Evolutionary conservation across 2,329 filamentous ascomycete genomes (phyloP), one percentile per base, ranked within the genome.

Genomic region (Parafenestella ontariensis): DNA sequence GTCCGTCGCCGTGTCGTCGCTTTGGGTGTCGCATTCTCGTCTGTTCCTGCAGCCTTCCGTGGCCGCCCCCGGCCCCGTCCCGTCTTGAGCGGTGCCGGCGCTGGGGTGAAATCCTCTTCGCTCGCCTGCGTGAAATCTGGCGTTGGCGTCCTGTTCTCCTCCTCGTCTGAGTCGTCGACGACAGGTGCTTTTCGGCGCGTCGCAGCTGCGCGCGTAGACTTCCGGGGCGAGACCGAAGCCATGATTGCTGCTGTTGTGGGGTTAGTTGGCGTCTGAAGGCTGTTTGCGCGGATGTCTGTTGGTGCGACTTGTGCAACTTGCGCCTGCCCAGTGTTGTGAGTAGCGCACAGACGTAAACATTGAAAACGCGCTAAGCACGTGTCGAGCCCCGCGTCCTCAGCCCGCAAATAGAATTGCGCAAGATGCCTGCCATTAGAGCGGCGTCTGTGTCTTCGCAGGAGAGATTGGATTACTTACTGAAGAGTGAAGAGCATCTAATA

Each of bases 101-200:
- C 89, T 2, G 92, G 92, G 40, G 89, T 89, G 68, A 92, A 95
- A 45, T 96, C 91, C 45, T 93, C 89, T 60, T 90, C 89, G 24
- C 89, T 82, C 15, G 85, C 81, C 29, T 86, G 80, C 55, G 85
- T 82, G 68, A 85, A 81, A 34, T 67, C 59, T 15, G 64, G 62
- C 58, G 83, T 80, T 65, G 85, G 80, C 34, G 82, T 77, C 49
- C 86, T 81, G 60, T 89, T 86, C 52, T 92, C 90, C 54, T 96
- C 91, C 37, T 94, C 91, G 21, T 86, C 84, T 18, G 85, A 82
- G 8, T 88, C 92, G 62, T 96, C 92, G 55, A 93, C 80, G 43
- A 96, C 83, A 46, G 89, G 85, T 17, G 69, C 69, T 65, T 87
- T 89, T 66, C 89, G 87, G 70, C 91, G 85, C 47, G 89, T 76